Base-by-base conservation (phyloP, 495 filamentous ascomycete genomes). In the Mytilinidion resinicola region DNA sequence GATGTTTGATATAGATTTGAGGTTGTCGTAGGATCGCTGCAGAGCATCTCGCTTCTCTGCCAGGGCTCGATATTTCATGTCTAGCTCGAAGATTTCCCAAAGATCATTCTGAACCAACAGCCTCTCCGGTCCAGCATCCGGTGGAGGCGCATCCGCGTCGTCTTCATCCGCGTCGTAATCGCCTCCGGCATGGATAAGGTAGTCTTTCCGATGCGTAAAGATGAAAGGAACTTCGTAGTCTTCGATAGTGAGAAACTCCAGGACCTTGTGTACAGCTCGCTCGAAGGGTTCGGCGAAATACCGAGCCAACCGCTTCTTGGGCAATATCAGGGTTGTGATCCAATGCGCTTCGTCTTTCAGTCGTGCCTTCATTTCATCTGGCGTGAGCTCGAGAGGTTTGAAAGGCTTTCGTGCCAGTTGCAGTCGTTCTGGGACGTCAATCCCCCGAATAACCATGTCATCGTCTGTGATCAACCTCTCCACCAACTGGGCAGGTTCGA, bases 121-220 rank as follows among this genome's bases (percentile, higher is more conserved):
- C 69, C 95, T 93, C 74, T 96, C 89, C 20, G 65, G 61, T 10
- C 84, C 81, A 3, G 81, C 84, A 64, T 88, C 84, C 19, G 82
- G 82, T 52, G 85, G 83, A 43, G 69, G 67, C 9, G 73, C 72
- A 52, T 79, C 77, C 7, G 75, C 78, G 17, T 78, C 74, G 14
- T 73, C 61, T 34, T 81, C 76, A 11, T 86, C 80, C 71, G 89
- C 91, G 6, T 72, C 55, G 36, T 82, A 76, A 14, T 86, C 80
- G 70, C 89, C 90, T 56, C 84, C 85, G 47, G 90, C 85, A 65
- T 98, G 90, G 59, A 97, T 96, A 59, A 98, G 83, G 70, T 97
- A 97, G 69, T 98, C 93, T 70, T 95, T 91, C 38, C 95, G 89
- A 64, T 98, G 92, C 67, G 97, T 95, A 72, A 96, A 96, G 61